These are phyloP conservation scores for Sporothrix luriei DNA, from an alignment of 2,329 filamentous ascomycete species.

Conservation along the genomic window DNA sequence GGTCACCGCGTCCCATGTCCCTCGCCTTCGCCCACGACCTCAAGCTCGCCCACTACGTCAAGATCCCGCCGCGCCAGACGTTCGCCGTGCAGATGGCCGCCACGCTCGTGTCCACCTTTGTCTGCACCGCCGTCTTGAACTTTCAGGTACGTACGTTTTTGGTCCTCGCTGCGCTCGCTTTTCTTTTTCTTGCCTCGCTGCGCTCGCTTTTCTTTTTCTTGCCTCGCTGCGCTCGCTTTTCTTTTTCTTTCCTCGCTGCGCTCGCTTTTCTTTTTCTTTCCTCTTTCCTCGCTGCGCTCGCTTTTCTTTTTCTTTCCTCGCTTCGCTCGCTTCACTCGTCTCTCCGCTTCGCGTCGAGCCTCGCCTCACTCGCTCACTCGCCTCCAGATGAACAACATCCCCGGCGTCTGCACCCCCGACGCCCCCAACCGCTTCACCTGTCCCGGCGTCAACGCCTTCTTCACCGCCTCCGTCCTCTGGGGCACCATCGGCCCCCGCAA, in stretches of 20 bases:
- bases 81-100: constrained; percentile 46
- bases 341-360: too few relatives aligned
- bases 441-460: constrained; percentile 61
- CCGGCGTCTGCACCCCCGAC: constrained; percentile 52
- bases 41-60: constrained; percentile 43
- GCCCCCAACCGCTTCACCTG: constrained; percentile 59
- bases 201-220: neutral
- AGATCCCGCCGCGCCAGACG: constrained; percentile 43
- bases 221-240: neutral
- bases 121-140: constrained; percentile 45
- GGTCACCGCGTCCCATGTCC: constrained; percentile 35
- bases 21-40: constrained; percentile 39
- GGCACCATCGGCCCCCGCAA: constrained; percentile 61
- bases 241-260: too few relatives aligned
- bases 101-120: constrained; percentile 43
- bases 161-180: constrained; percentile 6
- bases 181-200: constrained; percentile 4
- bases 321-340: too few relatives aligned
- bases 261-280: too few relatives aligned
- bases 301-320: too few relatives aligned
- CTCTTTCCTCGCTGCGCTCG: too few relatives aligned
- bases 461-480: constrained; percentile 63
- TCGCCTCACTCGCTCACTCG: neutral
- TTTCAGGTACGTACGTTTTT: constrained; percentile 36
- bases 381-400: constrained; percentile 30